These are phyloP conservation scores for Xylariales sp. DNA, from an alignment of 2,329 filamentous ascomycete genomes.

Conservation along the genomic window DNA sequence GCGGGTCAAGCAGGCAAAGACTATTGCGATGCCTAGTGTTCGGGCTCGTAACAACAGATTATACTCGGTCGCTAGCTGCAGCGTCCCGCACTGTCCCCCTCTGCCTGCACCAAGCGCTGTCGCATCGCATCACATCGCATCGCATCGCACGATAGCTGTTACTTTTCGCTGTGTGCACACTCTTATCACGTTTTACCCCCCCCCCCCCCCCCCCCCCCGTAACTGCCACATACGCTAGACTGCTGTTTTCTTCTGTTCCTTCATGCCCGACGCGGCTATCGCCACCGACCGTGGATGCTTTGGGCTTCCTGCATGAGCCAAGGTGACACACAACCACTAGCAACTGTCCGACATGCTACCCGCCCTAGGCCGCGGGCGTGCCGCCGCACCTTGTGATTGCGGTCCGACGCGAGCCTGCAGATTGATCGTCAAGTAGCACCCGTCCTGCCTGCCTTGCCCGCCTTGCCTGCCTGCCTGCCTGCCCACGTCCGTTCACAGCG, in stretches of 20 bases:
- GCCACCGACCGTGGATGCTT: constrained; percentile 5
- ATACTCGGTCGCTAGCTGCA: no score
- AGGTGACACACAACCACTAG: constrained; percentile 7
- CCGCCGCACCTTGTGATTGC: constrained; percentile 27
- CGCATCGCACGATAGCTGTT: no score
- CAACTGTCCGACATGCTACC: constrained; percentile 5
- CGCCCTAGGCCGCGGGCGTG: constrained; percentile 17
- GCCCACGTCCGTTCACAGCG: neutral
- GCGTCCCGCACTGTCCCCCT: no score
- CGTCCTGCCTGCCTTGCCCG: neutral
- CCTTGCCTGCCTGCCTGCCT: neutral
- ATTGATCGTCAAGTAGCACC: constrained; percentile 8
- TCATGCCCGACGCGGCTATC: neutral
- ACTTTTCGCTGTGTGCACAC: no score
- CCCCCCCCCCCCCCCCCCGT: no score
- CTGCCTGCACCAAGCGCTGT: constrained; percentile 9
- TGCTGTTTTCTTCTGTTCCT: no score
- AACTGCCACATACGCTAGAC: no score
- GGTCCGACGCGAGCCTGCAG: constrained; percentile 29
- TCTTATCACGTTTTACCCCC: no score
- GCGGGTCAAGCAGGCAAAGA: no score
- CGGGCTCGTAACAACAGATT: no score
- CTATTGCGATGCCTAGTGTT: no score
- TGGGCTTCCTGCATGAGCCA: constrained; percentile 9
- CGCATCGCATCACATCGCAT: constrained; percentile 10